A percentile compares a stretch with the other conserved stretches of the same genome.
These are phyloP conservation scores for Ophiostoma quercus DNA, from an alignment of 2,329 filamentous ascomycete species.

Conservation along the genomic window DNA sequence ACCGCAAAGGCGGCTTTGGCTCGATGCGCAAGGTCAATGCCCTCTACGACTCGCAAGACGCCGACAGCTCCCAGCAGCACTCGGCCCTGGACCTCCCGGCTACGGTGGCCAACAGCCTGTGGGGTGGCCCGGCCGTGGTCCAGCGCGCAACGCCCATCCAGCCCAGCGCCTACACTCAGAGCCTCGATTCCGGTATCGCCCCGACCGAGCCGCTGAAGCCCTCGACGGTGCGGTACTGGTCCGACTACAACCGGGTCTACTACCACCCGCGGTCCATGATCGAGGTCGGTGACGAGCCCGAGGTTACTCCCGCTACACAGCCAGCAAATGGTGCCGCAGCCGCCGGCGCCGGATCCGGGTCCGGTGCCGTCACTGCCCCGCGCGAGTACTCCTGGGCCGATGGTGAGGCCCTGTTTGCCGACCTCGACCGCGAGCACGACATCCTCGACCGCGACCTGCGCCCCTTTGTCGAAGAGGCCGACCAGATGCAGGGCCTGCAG, in stretches of 20 bases:
- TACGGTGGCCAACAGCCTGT: conserved; percentile 15
- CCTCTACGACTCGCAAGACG: conserved; percentile 61
- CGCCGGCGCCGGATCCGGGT: not conserved
- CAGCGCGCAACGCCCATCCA: conserved; percentile 64
- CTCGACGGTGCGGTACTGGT: conserved; percentile 85
- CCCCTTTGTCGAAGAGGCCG: conserved; percentile 86
- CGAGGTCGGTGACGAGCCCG: conserved; percentile 50
- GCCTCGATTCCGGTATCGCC: conserved; percentile 64
- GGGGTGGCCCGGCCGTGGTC: conserved; percentile 60
- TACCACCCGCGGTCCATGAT: conserved; percentile 85
- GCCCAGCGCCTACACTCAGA: conserved; percentile 70
- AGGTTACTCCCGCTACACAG: not conserved
- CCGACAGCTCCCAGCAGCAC: conserved; percentile 22
- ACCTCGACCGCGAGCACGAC: conserved; percentile 74
- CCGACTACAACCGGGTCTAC: conserved; percentile 88
- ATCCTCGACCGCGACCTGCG: conserved; percentile 85
- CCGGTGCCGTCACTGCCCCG: not conserved
- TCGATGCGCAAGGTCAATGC: conserved; percentile 82
- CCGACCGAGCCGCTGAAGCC: conserved; percentile 57
- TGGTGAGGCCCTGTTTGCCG: conserved; percentile 69
- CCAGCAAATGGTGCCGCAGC: not conserved
- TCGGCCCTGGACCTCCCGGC: conserved; percentile 23
- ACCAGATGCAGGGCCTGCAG: conserved; percentile 85
- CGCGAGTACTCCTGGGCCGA: conserved; percentile 48
- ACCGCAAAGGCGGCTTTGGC: conserved; percentile 90